A percentile compares a stretch with the other conserved stretches of the same genome.
phyloP scores from a whole-genome alignment of 1,284 basidiomycete genomes.

The Austroboletus niveus region DNA sequence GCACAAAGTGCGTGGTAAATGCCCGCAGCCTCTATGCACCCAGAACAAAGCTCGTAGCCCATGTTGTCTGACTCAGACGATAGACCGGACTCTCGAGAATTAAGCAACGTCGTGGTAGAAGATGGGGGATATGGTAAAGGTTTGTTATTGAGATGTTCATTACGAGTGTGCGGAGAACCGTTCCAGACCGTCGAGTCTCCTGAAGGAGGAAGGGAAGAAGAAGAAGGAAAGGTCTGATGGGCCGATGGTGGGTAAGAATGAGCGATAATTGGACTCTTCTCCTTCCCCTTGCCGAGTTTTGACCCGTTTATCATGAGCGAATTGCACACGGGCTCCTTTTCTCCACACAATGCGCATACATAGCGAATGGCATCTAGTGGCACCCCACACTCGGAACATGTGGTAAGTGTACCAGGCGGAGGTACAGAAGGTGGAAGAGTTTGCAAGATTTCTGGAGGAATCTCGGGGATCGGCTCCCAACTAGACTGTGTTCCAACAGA shows the following conservation, averaged over 20 bases:
- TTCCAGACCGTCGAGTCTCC: conserved; percentile 22
- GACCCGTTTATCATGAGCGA: conserved; percentile 5
- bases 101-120: conserved; percentile 13
- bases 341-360: conserved; percentile 83
- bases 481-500: conserved; percentile 21
- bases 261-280: conserved; percentile 19
- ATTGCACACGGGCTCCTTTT: conserved; percentile 49
- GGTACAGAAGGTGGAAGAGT: conserved; percentile 49
- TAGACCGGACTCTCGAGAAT: conserved; percentile 11
- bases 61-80: conserved; percentile 22
- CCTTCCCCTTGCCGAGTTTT: conserved; percentile 36
- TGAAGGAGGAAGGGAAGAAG: conserved; percentile 43
- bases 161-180: conserved; percentile 11
- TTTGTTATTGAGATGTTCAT: conserved; percentile 36
- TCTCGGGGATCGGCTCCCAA: conserved; percentile 39
- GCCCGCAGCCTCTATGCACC: conserved; percentile 75
- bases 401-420: conserved; percentile 69
- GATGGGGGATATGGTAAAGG: conserved; percentile 41
- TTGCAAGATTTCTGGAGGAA: conserved; percentile 52
- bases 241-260: conserved; percentile 26
- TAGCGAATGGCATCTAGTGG: conserved; percentile 79
- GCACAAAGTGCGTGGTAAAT: conserved; percentile 72
- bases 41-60: conserved; percentile 82
- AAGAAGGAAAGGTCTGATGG: conserved; percentile 27
- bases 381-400: conserved; percentile 79